Conservation (phyloP, 1,139 yeast genomes). For the Arxiozyma telluris region DNA sequence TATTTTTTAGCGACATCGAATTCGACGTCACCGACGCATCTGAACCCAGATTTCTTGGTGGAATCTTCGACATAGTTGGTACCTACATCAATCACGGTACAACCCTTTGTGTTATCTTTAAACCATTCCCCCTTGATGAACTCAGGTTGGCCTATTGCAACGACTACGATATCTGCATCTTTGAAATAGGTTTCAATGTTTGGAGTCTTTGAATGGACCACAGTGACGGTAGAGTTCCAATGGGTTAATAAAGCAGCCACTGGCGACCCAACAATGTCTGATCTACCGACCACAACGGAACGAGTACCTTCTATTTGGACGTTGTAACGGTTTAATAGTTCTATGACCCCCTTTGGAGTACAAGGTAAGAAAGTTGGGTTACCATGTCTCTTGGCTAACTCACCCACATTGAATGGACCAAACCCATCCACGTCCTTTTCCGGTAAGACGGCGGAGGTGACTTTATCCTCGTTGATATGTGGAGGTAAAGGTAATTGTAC, state of each 20-base stretch:
- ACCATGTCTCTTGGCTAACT: conserved; percentile 83
- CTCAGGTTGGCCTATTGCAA: conserved; percentile 68
- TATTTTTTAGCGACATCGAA: conserved; percentile 46
- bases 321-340: conserved; percentile 54
- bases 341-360: conserved; percentile 92
- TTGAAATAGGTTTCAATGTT: conserved; percentile 52
- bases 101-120: conserved; percentile 42
- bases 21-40: conserved; percentile 72
- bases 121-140: conserved; percentile 66
- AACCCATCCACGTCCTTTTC: conserved; percentile 95
- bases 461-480: conserved; percentile 67
- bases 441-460: conserved; percentile 69
- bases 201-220: conserved; percentile 66
- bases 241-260: conserved; percentile 73
- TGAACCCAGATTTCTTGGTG: conserved; percentile 53
- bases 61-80: conserved; percentile 64
- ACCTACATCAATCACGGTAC: conserved; percentile 70
- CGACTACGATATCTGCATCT: conserved; percentile 66
- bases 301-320: conserved; percentile 63
- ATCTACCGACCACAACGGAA: conserved; percentile 94
- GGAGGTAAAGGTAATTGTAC: conserved; percentile 87
- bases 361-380: conserved; percentile 82
- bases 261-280: conserved; percentile 95
- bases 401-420: conserved; percentile 85
- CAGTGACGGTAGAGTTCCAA: conserved; percentile 67